Percentiles rank a stretch among this genome's conserved stretches.
Evolutionary conservation across 495 filamentous ascomycete genomes (phyloP).

Genomic region (Lasiosphaeria miniovina): DNA sequence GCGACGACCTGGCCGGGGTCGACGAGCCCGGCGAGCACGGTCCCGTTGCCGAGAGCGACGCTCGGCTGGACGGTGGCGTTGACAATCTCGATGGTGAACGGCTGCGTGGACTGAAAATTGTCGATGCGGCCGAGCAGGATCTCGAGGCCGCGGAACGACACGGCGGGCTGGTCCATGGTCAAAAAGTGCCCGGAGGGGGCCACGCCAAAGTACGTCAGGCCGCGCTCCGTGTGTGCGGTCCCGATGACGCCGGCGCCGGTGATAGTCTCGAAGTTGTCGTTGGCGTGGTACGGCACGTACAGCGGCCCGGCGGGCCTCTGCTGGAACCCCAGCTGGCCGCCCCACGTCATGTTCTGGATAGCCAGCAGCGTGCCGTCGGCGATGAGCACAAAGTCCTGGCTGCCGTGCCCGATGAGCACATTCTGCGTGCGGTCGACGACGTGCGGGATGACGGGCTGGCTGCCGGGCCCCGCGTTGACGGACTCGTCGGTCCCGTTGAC

Average conservation of each 20-base stretch:
- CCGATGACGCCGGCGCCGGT: slow-evolving; percentile 35
- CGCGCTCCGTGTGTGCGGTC: slow-evolving; percentile 35
- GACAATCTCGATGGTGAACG: slow-evolving; percentile 27
- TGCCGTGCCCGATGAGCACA: slow-evolving; percentile 71
- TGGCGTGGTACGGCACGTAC: slow-evolving; percentile 62
- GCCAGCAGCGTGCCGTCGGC: slow-evolving; percentile 66
- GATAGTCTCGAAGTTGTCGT: slow-evolving; percentile 16
- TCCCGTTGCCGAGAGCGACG: slow-evolving; percentile 28
- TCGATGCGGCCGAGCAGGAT: slow-evolving; percentile 36
- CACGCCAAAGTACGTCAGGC: slow-evolving; percentile 35
- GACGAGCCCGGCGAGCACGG: slow-evolving; percentile 18
- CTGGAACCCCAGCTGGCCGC: slow-evolving; percentile 68
- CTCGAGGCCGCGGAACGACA: slow-evolving; percentile 37
- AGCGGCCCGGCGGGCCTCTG: slow-evolving; percentile 54
- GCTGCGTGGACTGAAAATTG: slow-evolving; percentile 28
- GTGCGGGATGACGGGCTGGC: slow-evolving; percentile 57
- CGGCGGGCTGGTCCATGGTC: slow-evolving; percentile 33
- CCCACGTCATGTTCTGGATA: slow-evolving; percentile 87
- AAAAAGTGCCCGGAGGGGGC: slow-evolving; percentile 36
- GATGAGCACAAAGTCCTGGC: slow-evolving; percentile 58
- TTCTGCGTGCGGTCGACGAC: slow-evolving; percentile 71
- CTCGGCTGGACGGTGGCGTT: slow-evolving; percentile 13
- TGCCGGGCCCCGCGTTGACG: slow-evolving; percentile 49
- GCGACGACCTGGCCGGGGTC: not conserved
- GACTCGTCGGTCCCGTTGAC: slow-evolving; percentile 49